Base-by-base conservation (phyloP, 108 stramenopile genomes). In the Cyclotella atomus region DNA sequence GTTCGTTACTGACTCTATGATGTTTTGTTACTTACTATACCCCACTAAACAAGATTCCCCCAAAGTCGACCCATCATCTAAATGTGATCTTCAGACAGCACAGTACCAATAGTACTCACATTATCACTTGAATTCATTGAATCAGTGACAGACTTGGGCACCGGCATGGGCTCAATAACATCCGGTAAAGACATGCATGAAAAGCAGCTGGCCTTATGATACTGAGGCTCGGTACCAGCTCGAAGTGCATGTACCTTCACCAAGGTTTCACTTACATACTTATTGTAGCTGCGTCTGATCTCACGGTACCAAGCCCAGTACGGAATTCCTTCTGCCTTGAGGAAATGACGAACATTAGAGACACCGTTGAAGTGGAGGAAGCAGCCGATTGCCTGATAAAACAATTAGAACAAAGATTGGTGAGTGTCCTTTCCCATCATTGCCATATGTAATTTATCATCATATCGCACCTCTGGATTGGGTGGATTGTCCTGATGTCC, bases 381-480 rank as follows among this genome's bases (percentile, higher is more conserved):
- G 9, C 59, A 60, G 9, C 59, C 59, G 33, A 60, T 34, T 33
- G 59, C 59, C 33, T 60, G n/a, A n/a, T n/a, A n/a, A n/a, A n/a
- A n/a, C n/a, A n/a, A n/a, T n/a, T n/a, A n/a, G n/a, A n/a, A 34
- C 56, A 59, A 59, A 30, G 17, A 59, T 15, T 59, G 33, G 1
- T 28, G 32, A 23, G 33, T 59, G 28, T 30, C 56, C 32, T 59
- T 30, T 34, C 30, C 32, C 16, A 33, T 59, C 62, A 44, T 63
- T 63, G 62, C 41, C 41, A 45, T 63, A 25, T n/a, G n/a, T n/a
- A 45, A 63, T 41, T 23, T 44, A 63, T 2, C 62, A 63, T 6
- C 62, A 36, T 19, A 63, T 23, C 24, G 62, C 62, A n/a, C n/a
- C 41, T 63, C 62, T 6, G 62, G 62, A 45, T 63, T 43, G 41